Evolutionary conservation across 1,284 basidiomycete species (phyloP).

Genomic region (Somion occarium): DNA sequence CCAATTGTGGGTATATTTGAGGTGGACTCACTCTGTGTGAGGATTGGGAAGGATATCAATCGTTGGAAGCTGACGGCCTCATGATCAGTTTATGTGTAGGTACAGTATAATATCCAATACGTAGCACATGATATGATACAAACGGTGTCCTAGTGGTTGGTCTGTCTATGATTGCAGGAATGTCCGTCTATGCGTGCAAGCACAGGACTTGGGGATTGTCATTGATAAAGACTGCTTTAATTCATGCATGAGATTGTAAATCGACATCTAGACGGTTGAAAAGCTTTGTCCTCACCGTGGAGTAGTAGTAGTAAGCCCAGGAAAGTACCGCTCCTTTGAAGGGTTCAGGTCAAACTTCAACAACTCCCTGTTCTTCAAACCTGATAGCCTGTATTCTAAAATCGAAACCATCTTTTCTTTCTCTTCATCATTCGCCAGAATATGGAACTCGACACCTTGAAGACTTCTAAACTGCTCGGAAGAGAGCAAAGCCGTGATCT

Average conservation of each 20-base stretch:
- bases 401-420: slow-evolving; percentile 2
- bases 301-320: no score
- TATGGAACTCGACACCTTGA: slow-evolving; percentile 11
- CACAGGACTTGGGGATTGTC: no score
- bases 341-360: no score
- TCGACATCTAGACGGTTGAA: no score
- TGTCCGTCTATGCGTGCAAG: no score
- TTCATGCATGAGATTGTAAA: no score
- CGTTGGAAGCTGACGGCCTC: slow-evolving; percentile 35
- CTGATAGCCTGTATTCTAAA: slow-evolving; percentile 6
- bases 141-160: no score
- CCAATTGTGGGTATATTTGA: slow-evolving; percentile 46
- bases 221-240: no score
- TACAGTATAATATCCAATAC: neutral
- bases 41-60: slow-evolving; percentile 60
- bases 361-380: slow-evolving; percentile 8
- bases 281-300: no score
- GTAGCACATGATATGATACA: no score
- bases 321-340: no score
- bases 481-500: slow-evolving; percentile 7
- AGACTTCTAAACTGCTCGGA: slow-evolving; percentile 6
- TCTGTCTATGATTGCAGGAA: no score
- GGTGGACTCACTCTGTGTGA: slow-evolving; percentile 48
- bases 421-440: slow-evolving; percentile 9
- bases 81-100: neutral